These are phyloP conservation scores for Physocladia obscura DNA, from an alignment of 192 early-diverging fungal genomes.

Conservation along the genomic window DNA sequence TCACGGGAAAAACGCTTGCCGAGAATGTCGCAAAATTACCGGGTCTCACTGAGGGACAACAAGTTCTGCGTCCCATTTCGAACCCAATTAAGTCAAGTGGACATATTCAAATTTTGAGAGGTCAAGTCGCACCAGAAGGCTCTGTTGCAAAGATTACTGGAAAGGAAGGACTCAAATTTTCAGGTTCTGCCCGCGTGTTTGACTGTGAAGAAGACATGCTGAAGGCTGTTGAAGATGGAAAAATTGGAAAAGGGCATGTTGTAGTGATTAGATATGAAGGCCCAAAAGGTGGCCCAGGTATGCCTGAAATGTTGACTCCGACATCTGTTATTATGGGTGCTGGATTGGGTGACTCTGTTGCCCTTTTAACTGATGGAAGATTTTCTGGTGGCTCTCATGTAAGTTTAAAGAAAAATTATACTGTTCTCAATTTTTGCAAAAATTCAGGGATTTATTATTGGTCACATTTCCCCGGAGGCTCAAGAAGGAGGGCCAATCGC, in stretches of 20 bases:
- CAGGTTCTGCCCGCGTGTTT: slow-evolving; percentile 86
- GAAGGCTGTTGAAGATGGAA: slow-evolving; percentile 76
- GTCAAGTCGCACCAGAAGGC: slow-evolving; percentile 93
- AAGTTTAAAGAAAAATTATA: slow-evolving; percentile 22
- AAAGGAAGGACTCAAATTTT: slow-evolving; percentile 92
- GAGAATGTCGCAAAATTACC: slow-evolving; percentile 86
- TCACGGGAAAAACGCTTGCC: slow-evolving; percentile 93
- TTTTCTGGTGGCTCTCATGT: slow-evolving; percentile 98
- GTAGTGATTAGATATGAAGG: slow-evolving; percentile 97
- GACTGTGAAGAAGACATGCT: slow-evolving; percentile 94
- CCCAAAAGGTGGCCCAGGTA: slow-evolving; percentile 96
- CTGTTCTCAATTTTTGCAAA: not conserved
- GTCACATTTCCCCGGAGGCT: slow-evolving; percentile 98
- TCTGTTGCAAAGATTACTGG: slow-evolving; percentile 99
- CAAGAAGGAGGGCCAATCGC: slow-evolving; percentile 96
- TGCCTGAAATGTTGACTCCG: slow-evolving; percentile 99
- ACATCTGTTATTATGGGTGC: slow-evolving; percentile 99
- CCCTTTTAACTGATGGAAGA: slow-evolving; percentile 94
- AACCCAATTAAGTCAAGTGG: slow-evolving; percentile 92
- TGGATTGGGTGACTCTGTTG: slow-evolving; percentile 95
- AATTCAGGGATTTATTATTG: slow-evolving; percentile 95
- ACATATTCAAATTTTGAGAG: slow-evolving; percentile 91
- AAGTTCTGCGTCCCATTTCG: slow-evolving; percentile 78
- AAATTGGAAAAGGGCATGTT: slow-evolving; percentile 91
- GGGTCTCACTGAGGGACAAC: slow-evolving; percentile 76